A percentile compares a stretch with the other conserved stretches of the same genome.
Conservation (phyloP, 306 rosid species). For the Trifolium fragiferum region DNA sequence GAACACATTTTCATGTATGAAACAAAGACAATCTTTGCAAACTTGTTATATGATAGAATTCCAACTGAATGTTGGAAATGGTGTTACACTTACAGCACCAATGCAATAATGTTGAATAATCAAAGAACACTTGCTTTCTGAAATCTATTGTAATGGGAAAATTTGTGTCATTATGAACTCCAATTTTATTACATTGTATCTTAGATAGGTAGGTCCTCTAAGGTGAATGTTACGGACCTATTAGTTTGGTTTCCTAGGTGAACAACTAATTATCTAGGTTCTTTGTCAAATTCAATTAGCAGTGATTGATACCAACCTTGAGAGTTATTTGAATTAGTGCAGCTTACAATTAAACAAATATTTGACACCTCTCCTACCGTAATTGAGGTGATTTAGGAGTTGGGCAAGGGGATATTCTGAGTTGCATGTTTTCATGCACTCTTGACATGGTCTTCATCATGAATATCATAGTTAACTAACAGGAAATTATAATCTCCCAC, state of each 20-base stretch:
- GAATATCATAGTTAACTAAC: background rate
- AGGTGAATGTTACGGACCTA: background rate
- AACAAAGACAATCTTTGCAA: background rate
- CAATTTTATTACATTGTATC: background rate
- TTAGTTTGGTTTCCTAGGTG: background rate
- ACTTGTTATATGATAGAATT: background rate
- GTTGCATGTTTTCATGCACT: constrained; percentile 3
- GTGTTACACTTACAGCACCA: background rate
- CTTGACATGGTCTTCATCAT: background rate
- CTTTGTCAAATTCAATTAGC: background rate
- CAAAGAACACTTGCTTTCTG: background rate
- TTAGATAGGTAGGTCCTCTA: background rate
- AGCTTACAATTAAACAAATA: too few species aligned
- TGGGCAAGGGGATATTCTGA: background rate
- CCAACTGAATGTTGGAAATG: background rate
- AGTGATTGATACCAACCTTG: background rate
- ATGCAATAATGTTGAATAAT: background rate
- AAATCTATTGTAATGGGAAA: background rate
- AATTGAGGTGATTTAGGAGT: background rate
- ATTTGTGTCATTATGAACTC: background rate
- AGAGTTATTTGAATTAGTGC: background rate
- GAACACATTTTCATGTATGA: background rate
- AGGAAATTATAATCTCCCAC: background rate
- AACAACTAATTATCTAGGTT: background rate
- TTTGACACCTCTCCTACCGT: too few species aligned